Base-by-base conservation (phyloP, 495 filamentous ascomycete genomes). In the Penicillium subrubescens region DNA sequence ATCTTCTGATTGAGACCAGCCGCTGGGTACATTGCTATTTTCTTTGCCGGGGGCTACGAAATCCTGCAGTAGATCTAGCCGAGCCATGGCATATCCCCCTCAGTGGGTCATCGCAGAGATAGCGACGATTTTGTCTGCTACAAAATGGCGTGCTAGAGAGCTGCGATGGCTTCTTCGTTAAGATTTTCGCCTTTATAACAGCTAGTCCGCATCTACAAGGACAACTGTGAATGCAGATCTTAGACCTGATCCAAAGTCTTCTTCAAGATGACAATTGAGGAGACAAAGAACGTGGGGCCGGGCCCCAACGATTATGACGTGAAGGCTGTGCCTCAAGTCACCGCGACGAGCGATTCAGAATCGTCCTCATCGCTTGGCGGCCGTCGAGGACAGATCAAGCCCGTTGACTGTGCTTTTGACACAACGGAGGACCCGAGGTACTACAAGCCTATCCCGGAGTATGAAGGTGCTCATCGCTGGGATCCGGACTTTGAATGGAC, bases 401-500 rank as follows among this genome's bases (percentile, higher is more conserved):
- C 64, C 17, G 25, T 64, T 6, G 68, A 73, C 25, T 67, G 69
- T 44, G 69, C 79, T 5, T 82, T 82, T 61, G 80, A 79, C 48
- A 67, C 74, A 2, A 76, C 74, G 0, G 80, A 81, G 41, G 77
- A 82, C 48, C 71, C 74, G 5, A 70, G 77, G 1, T 79, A 79
- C 67, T 89, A 88, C 66, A 82, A 82, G 57, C 89, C 89, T 5
- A 86, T 88, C 43, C 79, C 83, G 1, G 73, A 73, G 8, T 91
- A 90, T 73, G 89, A 92, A 74, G 88, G 89, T 0, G 71, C 76
- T n/a, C 90, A 93, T 74, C 87, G 91, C 19, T 94, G 88, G 76
- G 90, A 94, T 62, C 89, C 92, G 0, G 77, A 86, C 0, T 90
- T 88, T 48, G 79, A 89, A 58, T 94, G 92, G 91, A 84, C 83